phyloP scores from a whole-genome alignment of 2,329 filamentous ascomycete genomes.

The Raffaelea albimanens region DNA sequence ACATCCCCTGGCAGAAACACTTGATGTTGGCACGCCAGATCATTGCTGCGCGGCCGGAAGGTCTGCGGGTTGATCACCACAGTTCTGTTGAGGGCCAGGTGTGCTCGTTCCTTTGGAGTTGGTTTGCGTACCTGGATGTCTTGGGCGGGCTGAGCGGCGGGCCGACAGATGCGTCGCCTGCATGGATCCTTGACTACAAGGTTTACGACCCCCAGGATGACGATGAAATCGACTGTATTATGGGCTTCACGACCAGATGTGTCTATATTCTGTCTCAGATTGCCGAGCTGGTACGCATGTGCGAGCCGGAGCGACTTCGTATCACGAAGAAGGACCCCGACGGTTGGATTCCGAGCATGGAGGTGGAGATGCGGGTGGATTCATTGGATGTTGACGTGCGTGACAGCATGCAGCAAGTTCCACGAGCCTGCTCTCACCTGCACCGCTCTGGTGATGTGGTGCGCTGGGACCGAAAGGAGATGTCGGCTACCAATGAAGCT shows the following conservation, averaged over 20 bases:
- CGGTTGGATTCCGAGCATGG: slow-evolving; percentile 46
- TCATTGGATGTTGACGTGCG: slow-evolving; percentile 52
- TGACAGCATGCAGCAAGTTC: slow-evolving; percentile 37
- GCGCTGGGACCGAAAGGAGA: slow-evolving; percentile 52
- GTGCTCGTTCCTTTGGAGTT: slow-evolving; percentile 66
- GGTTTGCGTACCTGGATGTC: slow-evolving; percentile 79
- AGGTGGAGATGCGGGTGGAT: slow-evolving; percentile 46
- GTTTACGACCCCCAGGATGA: slow-evolving; percentile 44
- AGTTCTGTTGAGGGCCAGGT: slow-evolving; percentile 44
- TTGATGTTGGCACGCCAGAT: slow-evolving; percentile 67
- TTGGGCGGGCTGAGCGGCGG: slow-evolving; percentile 60
- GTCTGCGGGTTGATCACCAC: slow-evolving; percentile 37
- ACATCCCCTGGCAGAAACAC: slow-evolving; percentile 73
- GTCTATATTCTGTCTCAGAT: slow-evolving; percentile 63
- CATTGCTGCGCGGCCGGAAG: slow-evolving; percentile 51
- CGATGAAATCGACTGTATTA: slow-evolving; percentile 70
- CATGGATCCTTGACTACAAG: slow-evolving; percentile 40
- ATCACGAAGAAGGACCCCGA: neutral
- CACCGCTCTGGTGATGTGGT: slow-evolving; percentile 39
- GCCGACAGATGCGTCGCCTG: slow-evolving; percentile 38
- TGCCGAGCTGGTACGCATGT: slow-evolving; percentile 59
- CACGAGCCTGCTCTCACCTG: slow-evolving; percentile 36
- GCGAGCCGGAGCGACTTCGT: slow-evolving; percentile 34
- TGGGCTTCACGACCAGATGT: slow-evolving; percentile 67
- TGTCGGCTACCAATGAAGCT: slow-evolving; percentile 64